Evolutionary conservation across 768 basidiomycete genomes (phyloP), one percentile per base, ranked within the genome.

Genomic region (Suillus tomentosus): DNA sequence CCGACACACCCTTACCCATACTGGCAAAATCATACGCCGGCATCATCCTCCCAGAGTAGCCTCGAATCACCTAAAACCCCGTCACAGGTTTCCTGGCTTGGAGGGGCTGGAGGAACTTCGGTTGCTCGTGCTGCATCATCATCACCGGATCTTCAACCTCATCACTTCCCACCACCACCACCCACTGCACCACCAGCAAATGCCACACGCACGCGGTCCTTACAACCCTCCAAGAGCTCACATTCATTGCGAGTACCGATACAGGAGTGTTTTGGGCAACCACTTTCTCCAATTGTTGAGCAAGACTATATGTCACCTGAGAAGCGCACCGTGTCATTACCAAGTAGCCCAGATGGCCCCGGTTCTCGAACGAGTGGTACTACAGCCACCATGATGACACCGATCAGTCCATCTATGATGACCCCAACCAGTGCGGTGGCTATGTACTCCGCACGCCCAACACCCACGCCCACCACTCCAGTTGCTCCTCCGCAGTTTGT

Each of bases 271-370:
- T 71, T 67, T 60, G 73, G 66, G 58, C 70, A 68, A 58, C 87
- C 82, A 53, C 81, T 90, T 43, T 88, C 88, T 2, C 88, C 89
- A 0, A 89, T 90, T 47, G 81, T 80, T 10, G 89, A 90, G 74
- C 83, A 83, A 67, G 85, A 88, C 61, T 88, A 88, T 68, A 70
- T 85, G 62, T 85, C 87, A 7, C 85, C 85, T 0, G 79, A 80
- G 57, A 77, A 75, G 64, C 75, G 77, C 40, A 75, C 78, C 60
- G 74, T 60, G 50, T 79, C 76, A 60, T 73, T 78, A 48, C 74
- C 65, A 15, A 73, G 65, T 60, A 72, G 70, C 61, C 61, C 67
- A 48, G 73, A 71, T 9, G 69, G 70, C 37, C 64, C 60, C 50
- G 77, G 74, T 34, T 69, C 71, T 15, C 69, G 70, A 24, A 63